These are phyloP conservation scores for Chondrus crispus DNA, from an alignment of 23 red algal genomes.

Conservation along the genomic window DNA sequence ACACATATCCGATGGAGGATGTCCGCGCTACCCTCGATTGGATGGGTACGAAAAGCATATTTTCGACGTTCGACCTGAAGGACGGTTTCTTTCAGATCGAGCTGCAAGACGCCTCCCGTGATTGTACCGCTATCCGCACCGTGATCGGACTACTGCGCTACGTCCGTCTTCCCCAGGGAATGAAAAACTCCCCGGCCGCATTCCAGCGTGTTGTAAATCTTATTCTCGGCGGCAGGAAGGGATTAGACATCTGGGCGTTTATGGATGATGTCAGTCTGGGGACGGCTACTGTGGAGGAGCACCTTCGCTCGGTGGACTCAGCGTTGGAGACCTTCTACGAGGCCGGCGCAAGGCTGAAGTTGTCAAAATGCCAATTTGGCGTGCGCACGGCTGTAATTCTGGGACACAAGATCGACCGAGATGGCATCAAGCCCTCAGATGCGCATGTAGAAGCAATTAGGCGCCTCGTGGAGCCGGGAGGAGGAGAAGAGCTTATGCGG, in stretches of 20 bases:
- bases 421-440: not conserved
- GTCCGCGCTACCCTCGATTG: not conserved
- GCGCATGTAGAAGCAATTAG: not conserved
- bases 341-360: not conserved
- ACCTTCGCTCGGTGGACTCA: not conserved
- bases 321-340: not conserved
- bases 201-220: slow-evolving; percentile 1
- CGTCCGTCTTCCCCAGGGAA: not conserved
- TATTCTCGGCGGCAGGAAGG: not conserved
- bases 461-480: not conserved
- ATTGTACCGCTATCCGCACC: too few relatives aligned
- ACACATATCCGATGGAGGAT: slow-evolving; percentile 20
- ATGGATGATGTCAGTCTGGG: not conserved
- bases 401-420: not conserved
- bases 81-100: too few relatives aligned
- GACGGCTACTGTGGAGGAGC: not conserved
- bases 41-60: not conserved
- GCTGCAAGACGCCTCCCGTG: too few relatives aligned
- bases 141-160: too few relatives aligned
- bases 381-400: not conserved
- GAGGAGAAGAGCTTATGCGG: not conserved
- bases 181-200: not conserved
- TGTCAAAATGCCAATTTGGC: not conserved
- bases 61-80: too few relatives aligned
- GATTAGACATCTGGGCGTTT: not conserved